Evolutionary conservation across 2,329 filamentous ascomycete species (phyloP).

Genomic region (Fusarium siculi): DNA sequence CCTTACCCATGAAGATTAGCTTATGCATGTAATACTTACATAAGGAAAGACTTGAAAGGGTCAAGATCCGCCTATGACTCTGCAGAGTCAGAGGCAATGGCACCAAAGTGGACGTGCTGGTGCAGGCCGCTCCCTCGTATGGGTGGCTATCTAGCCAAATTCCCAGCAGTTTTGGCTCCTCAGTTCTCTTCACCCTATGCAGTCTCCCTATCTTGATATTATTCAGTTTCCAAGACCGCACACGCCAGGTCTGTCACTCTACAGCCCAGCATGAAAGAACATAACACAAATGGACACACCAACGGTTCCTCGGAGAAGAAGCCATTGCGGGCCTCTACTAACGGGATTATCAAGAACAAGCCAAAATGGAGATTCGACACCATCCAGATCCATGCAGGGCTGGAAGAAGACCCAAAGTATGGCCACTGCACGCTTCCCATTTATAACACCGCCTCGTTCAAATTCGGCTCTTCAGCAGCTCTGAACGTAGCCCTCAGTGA

Average conservation of each 20-base stretch:
- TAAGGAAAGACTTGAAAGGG: background rate
- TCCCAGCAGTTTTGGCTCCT: background rate
- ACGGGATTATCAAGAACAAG: background rate
- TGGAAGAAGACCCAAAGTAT: background rate
- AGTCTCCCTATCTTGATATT: background rate
- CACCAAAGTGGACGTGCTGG: background rate
- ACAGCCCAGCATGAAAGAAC: background rate
- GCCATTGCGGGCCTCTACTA: background rate
- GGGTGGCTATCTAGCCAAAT: background rate
- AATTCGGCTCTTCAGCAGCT: background rate
- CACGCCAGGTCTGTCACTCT: background rate
- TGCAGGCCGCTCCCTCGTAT: background rate
- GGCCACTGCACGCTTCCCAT: background rate
- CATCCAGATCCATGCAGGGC: background rate
- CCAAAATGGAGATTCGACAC: background rate
- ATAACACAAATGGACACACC: background rate
- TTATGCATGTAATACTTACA: background rate
- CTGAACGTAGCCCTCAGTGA: background rate
- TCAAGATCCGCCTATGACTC: background rate
- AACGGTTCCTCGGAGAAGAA: background rate
- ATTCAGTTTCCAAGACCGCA: fast-evolving
- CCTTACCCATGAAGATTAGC: background rate
- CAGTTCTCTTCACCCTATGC: background rate
- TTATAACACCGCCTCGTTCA: background rate
- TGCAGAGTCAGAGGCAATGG: background rate